Percentiles rank a stretch among this genome's conserved stretches.
Conservation (phyloP, 2,329 filamentous ascomycete species). For the Verticillium albo-atrum region DNA sequence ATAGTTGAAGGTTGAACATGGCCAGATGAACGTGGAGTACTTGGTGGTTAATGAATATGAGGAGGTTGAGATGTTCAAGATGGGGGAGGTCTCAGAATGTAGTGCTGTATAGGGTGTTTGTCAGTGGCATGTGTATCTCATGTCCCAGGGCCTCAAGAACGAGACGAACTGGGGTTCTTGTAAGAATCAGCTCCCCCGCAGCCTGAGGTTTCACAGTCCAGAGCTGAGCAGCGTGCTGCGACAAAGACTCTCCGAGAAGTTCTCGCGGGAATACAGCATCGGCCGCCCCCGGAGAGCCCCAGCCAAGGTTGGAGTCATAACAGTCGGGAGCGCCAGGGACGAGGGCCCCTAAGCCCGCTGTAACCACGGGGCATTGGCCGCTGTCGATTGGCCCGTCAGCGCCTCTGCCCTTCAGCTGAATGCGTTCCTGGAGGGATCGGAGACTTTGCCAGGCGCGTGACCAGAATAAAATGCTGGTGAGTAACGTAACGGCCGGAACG, state of each 20-base stretch:
- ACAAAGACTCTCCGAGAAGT: slow-evolving; percentile 3
- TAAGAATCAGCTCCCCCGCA: not conserved
- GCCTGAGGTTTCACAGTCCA: not conserved
- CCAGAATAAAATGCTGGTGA: not conserved
- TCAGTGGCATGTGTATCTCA: not conserved
- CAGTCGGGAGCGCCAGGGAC: slow-evolving; percentile 6
- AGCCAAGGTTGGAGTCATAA: slow-evolving; percentile 3
- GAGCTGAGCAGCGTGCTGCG: not conserved
- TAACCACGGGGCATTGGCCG: not conserved
- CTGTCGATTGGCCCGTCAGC: slow-evolving; percentile 4
- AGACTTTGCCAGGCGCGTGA: not conserved
- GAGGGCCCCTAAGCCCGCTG: not conserved
- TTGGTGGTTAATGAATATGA: not conserved
- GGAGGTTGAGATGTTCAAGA: no score
- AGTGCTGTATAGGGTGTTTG: not conserved
- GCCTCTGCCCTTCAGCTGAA: not conserved
- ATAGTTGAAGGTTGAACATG: slow-evolving; percentile 22
- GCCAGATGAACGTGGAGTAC: not conserved
- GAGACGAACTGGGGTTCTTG: not conserved
- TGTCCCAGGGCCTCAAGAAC: not conserved
- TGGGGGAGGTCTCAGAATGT: not conserved
- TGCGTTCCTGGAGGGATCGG: not conserved
- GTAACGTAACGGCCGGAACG: not conserved
- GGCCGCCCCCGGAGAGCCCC: not conserved
- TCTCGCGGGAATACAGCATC: slow-evolving; percentile 1